Percentiles rank a stretch among this genome's conserved stretches.
phyloP scores from a whole-genome alignment of 2,329 filamentous ascomycete species.

The Xylaria sp. region DNA sequence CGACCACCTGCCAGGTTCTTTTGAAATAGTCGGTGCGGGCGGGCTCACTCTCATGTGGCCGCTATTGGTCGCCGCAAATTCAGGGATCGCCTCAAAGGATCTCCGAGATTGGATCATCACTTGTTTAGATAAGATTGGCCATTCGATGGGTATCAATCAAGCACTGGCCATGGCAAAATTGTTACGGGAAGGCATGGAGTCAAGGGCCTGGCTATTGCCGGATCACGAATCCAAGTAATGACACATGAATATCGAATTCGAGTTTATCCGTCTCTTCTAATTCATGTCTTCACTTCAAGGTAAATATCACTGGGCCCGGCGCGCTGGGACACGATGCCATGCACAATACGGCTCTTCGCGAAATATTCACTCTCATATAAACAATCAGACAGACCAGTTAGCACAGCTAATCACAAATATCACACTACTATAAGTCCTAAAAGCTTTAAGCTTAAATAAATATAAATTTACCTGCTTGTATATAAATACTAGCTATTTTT shows the following conservation, averaged over 20 bases:
- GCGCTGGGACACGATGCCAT: too few species aligned
- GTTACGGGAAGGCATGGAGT: conserved; percentile 8
- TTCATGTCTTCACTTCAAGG: not conserved
- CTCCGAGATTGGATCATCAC: conserved; percentile 8
- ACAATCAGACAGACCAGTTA: not conserved
- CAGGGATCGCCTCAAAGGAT: not conserved
- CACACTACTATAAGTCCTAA: too few species aligned
- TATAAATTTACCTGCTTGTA: too few species aligned
- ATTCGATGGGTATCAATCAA: conserved; percentile 19
- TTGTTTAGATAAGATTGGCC: conserved; percentile 16
- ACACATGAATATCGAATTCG: not conserved
- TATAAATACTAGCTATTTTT: too few species aligned
- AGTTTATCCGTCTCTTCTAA: not conserved
- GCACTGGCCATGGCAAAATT: conserved; percentile 10
- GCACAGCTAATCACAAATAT: not conserved
- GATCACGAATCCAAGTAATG: not conserved
- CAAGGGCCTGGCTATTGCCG: conserved; percentile 11
- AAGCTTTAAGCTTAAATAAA: too few species aligned
- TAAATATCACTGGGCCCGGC: not conserved
- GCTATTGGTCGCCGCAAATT: conserved; percentile 13
- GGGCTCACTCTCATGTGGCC: conserved; percentile 15
- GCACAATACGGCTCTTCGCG: not conserved
- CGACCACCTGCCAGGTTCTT: not conserved
- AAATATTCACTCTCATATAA: not conserved
- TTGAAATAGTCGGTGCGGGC: conserved; percentile 7